Base-by-base conservation (phyloP, 306 rosid species). In the Casuarina glauca region DNA sequence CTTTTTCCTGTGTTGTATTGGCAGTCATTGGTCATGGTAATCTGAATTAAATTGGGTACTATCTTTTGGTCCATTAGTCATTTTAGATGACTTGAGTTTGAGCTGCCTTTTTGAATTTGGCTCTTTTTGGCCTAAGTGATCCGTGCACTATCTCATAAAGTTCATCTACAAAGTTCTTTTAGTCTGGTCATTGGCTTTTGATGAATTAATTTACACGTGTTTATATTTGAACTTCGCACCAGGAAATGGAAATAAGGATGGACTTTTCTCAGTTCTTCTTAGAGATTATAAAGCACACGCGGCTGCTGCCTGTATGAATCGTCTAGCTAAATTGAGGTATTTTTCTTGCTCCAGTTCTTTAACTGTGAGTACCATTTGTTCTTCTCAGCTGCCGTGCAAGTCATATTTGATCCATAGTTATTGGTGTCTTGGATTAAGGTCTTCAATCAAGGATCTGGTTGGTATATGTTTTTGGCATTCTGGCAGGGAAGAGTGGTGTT, bases 161-260 rank as follows among this genome's bases (percentile, higher is more conserved):
- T 66, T 41, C 13, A 66, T 63, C 36, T 48, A 10, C 10, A 8
- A 35, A 9, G 48, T 45, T 53, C 19, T 57, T 75, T 58, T 62
- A 45, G 72, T 19, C 4, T 43, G 78, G 35, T 55, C 36, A 41
- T 16, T 63, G 68, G 53, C 4, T 46, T 9, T 73, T 74, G 19
- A 50, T 64, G 20, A 45, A 35, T 54, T 49, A 51, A 58, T 50
- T 45, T 42, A 53, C 45, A 35, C 38, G 53, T 17, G 67, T 63
- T 76, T 61, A 19, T 43, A 66, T 68, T 20, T 9, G 16, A 42
- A 70, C 74, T 6, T 70, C 82, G 53, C 61, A 74, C 48, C 81
- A 94, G 98, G 98, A 74, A 94, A 90, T 78, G 97, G 98, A 72
- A 94, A 94, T 82, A 94, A 94, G 87, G 97, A 92, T 81, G 98